Conservation (phyloP, 108 stramenopile genomes). For the Nitzschia sp. region DNA sequence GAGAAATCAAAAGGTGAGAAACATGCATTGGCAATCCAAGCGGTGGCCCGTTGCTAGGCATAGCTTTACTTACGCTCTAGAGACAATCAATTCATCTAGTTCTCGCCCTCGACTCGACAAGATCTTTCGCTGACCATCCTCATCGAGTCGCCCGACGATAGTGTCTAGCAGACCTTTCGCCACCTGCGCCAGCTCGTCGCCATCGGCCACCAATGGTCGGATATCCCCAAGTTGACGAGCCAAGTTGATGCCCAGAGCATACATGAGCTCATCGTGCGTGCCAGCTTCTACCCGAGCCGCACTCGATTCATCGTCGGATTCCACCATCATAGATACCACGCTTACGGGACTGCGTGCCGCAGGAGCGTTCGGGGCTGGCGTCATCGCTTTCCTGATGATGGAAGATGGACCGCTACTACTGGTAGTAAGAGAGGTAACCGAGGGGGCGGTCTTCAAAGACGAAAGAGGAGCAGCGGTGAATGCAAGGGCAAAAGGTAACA, state of each 20-base stretch:
- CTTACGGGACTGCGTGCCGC: constrained; percentile 5
- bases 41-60: neutral
- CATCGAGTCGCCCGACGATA: constrained; percentile 72
- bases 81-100: constrained; percentile 67
- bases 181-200: constrained; percentile 76
- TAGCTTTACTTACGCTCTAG: constrained; percentile 68
- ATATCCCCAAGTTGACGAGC: constrained; percentile 67
- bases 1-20: neutral
- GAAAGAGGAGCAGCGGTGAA: neutral
- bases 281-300: constrained; percentile 56
- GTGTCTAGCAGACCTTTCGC: constrained; percentile 83
- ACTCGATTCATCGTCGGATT: constrained; percentile 10
- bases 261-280: constrained; percentile 83
- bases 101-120: constrained; percentile 61
- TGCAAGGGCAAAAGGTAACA: neutral
- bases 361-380: neutral
- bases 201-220: constrained; percentile 71
- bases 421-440: neutral
- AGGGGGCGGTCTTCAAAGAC: neutral
- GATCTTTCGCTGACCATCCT: constrained; percentile 57
- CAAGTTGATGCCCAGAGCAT: constrained; percentile 80
- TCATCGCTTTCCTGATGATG: neutral
- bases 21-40: neutral
- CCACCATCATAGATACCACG: constrained; percentile 15
- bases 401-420: neutral